Percentiles rank a stretch among this genome's conserved stretches.
These are phyloP conservation scores for Ophiostoma triangulosporum DNA, from an alignment of 2,329 filamentous ascomycete species.

Conservation along the genomic window DNA sequence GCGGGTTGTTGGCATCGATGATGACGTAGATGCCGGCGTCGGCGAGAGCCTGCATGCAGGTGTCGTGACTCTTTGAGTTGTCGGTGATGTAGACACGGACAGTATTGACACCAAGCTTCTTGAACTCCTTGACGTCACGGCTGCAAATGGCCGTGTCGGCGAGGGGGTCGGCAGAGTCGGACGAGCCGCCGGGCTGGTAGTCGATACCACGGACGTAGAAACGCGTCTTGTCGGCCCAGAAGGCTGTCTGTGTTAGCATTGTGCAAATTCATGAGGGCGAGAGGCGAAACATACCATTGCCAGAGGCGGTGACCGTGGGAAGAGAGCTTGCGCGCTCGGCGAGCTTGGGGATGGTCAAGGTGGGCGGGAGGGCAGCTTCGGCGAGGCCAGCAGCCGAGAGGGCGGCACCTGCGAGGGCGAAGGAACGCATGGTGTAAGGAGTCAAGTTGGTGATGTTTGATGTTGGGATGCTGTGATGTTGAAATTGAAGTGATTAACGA, in stretches of 20 bases:
- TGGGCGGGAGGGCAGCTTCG: slow-evolving; percentile 39
- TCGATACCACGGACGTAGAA: slow-evolving; percentile 49
- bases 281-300: slow-evolving; percentile 34
- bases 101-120: slow-evolving; percentile 78
- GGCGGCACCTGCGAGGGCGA: slow-evolving; percentile 31
- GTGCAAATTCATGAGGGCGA: too few species aligned
- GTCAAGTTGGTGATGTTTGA: background rate
- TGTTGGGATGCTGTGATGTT: too few species aligned
- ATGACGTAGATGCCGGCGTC: slow-evolving; percentile 87
- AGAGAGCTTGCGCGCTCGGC: slow-evolving; percentile 35
- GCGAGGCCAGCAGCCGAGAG: slow-evolving; percentile 31
- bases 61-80: slow-evolving; percentile 68
- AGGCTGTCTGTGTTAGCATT: slow-evolving; percentile 26
- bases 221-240: slow-evolving; percentile 37
- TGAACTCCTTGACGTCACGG: slow-evolving; percentile 70
- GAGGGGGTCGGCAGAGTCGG: slow-evolving; percentile 55
- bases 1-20: slow-evolving; percentile 78
- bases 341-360: slow-evolving; percentile 32
- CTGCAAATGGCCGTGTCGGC: slow-evolving; percentile 56
- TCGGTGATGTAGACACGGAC: slow-evolving; percentile 88
- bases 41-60: slow-evolving; percentile 69
- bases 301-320: slow-evolving; percentile 38
- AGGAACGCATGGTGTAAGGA: slow-evolving; percentile 33
- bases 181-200: slow-evolving; percentile 49
- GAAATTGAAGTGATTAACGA: background rate